Percentiles rank a stretch among this genome's conserved stretches.
phyloP scores from a whole-genome alignment of 2,329 filamentous ascomycete species.

The Pyricularia pennisetigena region DNA sequence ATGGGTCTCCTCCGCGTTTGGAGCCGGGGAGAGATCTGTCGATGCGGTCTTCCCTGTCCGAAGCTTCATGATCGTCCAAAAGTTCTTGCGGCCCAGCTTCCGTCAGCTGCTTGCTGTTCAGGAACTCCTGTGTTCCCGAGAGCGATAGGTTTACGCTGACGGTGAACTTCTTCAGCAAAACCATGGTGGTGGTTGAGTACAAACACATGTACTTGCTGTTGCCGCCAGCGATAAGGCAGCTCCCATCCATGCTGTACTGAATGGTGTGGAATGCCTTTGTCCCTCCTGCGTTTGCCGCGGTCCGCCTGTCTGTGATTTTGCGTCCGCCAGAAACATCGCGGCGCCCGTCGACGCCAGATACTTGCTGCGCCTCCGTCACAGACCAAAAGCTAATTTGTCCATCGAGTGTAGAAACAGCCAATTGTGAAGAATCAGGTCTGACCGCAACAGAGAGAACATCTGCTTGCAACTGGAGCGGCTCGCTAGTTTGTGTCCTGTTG shows the following conservation, averaged over 20 bases:
- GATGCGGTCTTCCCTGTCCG: slow-evolving; percentile 76
- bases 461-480: slow-evolving; percentile 83
- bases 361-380: slow-evolving; percentile 76
- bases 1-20: slow-evolving; percentile 74
- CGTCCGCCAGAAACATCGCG: slow-evolving; percentile 90
- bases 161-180: slow-evolving; percentile 88
- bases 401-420: slow-evolving; percentile 86
- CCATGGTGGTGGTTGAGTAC: slow-evolving; percentile 89
- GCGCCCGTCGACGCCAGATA: slow-evolving; percentile 77
- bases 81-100: slow-evolving; percentile 78
- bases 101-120: slow-evolving; percentile 86
- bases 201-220: slow-evolving; percentile 99
- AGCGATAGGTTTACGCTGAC: slow-evolving; percentile 93
- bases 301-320: slow-evolving; percentile 76
- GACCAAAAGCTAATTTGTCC: slow-evolving; percentile 95
- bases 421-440: slow-evolving; percentile 80
- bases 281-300: slow-evolving; percentile 80
- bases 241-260: slow-evolving; percentile 85
- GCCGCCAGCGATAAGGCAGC: slow-evolving; percentile 79
- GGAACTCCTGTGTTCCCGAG: slow-evolving; percentile 91
- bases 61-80: slow-evolving; percentile 82
- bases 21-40: slow-evolving; percentile 76
- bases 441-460: slow-evolving; percentile 83
- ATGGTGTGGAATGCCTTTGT: slow-evolving; percentile 88
- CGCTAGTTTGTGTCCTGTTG: slow-evolving; percentile 84